phyloP scores from a whole-genome alignment of 148 eudicot genomes.

The Nyssa sinensis region DNA sequence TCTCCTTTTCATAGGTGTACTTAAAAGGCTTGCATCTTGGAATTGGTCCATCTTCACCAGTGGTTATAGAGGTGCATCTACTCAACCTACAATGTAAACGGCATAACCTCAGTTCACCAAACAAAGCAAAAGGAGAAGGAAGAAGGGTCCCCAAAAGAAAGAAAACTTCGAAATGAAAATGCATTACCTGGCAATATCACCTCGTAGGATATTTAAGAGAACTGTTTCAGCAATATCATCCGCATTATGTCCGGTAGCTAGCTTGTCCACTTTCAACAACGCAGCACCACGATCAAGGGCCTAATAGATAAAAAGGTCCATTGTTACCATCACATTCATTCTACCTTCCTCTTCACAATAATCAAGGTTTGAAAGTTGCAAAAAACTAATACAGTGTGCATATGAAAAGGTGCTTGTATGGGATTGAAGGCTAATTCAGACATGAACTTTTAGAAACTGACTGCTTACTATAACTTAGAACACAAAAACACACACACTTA shows the following conservation, averaged over 20 bases:
- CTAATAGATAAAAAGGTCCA: constrained; percentile 30
- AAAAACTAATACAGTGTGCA: neutral
- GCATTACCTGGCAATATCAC: constrained; percentile 94
- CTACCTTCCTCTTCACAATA: neutral
- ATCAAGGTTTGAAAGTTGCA: neutral
- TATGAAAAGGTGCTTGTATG: neutral
- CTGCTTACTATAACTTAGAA: too few species aligned
- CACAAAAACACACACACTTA: too few species aligned
- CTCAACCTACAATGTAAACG: constrained; percentile 58
- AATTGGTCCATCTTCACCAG: constrained; percentile 99
- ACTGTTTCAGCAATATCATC: constrained; percentile 98
- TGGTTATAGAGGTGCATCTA: constrained; percentile 90
- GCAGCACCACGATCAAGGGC: constrained; percentile 99
- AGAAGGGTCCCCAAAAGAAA: neutral
- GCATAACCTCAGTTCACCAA: constrained; percentile 16
- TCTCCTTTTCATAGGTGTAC: constrained; percentile 97
- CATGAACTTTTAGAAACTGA: too few species aligned
- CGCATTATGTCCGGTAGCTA: constrained; percentile 97
- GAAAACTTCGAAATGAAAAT: neutral
- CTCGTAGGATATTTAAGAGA: constrained; percentile 86
- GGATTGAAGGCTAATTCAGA: neutral
- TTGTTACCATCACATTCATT: neutral
- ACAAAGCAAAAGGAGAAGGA: neutral
- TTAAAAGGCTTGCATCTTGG: constrained; percentile 99
- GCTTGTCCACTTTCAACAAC: constrained; percentile 89